Base-by-base conservation (phyloP, 495 filamentous ascomycete species). In the Hyphodiscus hymeniophilus region DNA sequence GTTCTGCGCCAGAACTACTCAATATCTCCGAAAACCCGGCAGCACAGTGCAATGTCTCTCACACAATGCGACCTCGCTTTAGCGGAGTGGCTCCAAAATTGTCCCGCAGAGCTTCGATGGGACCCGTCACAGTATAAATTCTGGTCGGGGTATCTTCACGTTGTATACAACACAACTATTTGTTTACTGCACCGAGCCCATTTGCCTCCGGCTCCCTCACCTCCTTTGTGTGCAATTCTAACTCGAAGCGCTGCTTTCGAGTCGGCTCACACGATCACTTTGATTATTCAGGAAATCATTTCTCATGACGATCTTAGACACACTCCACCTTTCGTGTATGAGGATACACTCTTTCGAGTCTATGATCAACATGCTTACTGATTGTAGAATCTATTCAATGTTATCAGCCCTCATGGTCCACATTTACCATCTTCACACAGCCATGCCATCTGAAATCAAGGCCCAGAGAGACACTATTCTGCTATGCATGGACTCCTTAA, bases 251-350 rank as follows among this genome's bases (percentile, higher is more conserved):
- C 39, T 0, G 41, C 36, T 13, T 43, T 43, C 17, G 11, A 44
- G 34, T 31, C 47, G 6, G 38, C 47, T 13, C 24, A 42, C 2
- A 24, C 35, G 5, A 44, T 44, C 21, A 26, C 39, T 43, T 35
- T 22, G 15, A 31, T 50, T 13, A 28, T 38, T 1, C 21, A 50
- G 21, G 18, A n/a, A 6, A 16, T 50, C 11, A 31, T 44, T 28
- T 38, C 24, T 24, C 39, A 50, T 38, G 23, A 43, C 8, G 47
- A 50, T 10, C 47, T 50, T 6, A 31, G 33, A 24, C 39, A 24
- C 31, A 21, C 39, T 7, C 47, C 38, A 15, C 47, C 47, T 18
- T 50, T 43, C 11, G 36, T 50, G 47, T 50, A 40, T 10, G 45
- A 17, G 12, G 4, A 18, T 12, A 3, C 4, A 4, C 18, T 12